A percentile compares a stretch with the other conserved stretches of the same genome.
Evolutionary conservation across 1,284 basidiomycete species (phyloP).

Genomic region (Peniophora sp.): DNA sequence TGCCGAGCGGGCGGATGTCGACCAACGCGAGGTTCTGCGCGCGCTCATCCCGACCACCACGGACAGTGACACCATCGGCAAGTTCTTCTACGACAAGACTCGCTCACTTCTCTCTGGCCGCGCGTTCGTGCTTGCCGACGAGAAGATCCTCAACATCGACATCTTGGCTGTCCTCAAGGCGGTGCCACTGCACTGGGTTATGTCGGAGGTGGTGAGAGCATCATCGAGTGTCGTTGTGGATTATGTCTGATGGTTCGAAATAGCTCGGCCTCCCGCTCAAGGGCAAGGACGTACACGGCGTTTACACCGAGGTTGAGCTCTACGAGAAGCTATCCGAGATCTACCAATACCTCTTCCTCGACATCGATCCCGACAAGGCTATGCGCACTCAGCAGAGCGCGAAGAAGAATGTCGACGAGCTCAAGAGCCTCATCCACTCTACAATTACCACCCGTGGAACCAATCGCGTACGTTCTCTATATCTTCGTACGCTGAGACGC

Average conservation of each 20-base stretch:
- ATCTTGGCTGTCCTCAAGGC: constrained; percentile 62
- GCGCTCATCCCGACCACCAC: constrained; percentile 40
- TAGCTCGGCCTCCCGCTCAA: constrained; percentile 74
- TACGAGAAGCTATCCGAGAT: constrained; percentile 60
- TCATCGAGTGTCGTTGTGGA: background rate
- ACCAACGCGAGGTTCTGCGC: constrained; percentile 40
- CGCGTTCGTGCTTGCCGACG: constrained; percentile 47
- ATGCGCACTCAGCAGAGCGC: constrained; percentile 47
- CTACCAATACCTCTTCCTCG: constrained; percentile 70
- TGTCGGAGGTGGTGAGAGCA: constrained; percentile 52
- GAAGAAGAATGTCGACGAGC: constrained; percentile 38
- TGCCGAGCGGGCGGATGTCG: constrained; percentile 28
- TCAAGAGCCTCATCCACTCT: constrained; percentile 50
- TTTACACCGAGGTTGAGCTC: constrained; percentile 54
- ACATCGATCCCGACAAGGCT: constrained; percentile 49
- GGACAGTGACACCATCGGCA: constrained; percentile 37
- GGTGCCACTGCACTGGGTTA: constrained; percentile 62
- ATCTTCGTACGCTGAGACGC: constrained; percentile 12
- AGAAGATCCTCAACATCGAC: constrained; percentile 48
- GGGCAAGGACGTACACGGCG: constrained; percentile 42
- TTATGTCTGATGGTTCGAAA: background rate
- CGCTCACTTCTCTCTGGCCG: constrained; percentile 41
- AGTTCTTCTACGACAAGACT: constrained; percentile 58
- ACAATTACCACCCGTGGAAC: constrained; percentile 8
- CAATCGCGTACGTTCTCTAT: constrained; percentile 3